Evolutionary conservation across 2,329 filamentous ascomycete species (phyloP).

Genomic region (Zalaria obscura): DNA sequence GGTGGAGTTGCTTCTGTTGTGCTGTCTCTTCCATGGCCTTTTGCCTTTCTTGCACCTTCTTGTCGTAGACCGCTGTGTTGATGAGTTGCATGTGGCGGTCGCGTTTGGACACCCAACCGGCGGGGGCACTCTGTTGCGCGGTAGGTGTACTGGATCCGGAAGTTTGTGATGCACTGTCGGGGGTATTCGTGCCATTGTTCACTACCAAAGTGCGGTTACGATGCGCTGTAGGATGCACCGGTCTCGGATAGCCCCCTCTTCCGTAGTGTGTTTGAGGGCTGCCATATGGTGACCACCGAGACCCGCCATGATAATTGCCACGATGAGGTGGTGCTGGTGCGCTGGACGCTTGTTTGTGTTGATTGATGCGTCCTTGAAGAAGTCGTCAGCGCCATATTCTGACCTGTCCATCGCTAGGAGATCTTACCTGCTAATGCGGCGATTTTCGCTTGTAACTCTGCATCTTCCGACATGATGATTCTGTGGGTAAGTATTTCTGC

Average conservation of each 20-base stretch:
- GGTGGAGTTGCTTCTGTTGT: slow-evolving; percentile 39
- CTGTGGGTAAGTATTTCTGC: neutral
- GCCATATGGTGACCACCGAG: slow-evolving; percentile 7
- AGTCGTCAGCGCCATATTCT: neutral
- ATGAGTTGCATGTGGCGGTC: slow-evolving; percentile 47
- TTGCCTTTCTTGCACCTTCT: slow-evolving; percentile 52
- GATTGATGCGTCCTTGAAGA: slow-evolving; percentile 6
- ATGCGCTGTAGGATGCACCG: slow-evolving; percentile 3
- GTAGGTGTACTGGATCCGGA: slow-evolving; percentile 2
- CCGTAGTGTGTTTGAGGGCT: neutral
- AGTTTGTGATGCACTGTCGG: slow-evolving; percentile 1
- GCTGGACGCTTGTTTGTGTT: slow-evolving; percentile 5
- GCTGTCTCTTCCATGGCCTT: slow-evolving; percentile 60
- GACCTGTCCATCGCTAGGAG: too few species aligned
- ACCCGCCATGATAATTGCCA: neutral
- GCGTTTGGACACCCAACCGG: slow-evolving; percentile 6
- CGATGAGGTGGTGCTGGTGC: neutral
- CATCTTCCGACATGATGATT: slow-evolving; percentile 6
- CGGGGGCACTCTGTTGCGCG: neutral
- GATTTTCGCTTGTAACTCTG: slow-evolving; percentile 8
- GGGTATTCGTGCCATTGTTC: slow-evolving; percentile 1
- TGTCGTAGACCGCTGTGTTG: slow-evolving; percentile 64
- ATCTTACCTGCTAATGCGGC: slow-evolving; percentile 7
- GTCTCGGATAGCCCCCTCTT: slow-evolving; percentile 2
- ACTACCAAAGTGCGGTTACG: slow-evolving; percentile 7